Evolutionary conservation across 257 asterid genomes (phyloP).

Genomic region (Striga asiatica): DNA sequence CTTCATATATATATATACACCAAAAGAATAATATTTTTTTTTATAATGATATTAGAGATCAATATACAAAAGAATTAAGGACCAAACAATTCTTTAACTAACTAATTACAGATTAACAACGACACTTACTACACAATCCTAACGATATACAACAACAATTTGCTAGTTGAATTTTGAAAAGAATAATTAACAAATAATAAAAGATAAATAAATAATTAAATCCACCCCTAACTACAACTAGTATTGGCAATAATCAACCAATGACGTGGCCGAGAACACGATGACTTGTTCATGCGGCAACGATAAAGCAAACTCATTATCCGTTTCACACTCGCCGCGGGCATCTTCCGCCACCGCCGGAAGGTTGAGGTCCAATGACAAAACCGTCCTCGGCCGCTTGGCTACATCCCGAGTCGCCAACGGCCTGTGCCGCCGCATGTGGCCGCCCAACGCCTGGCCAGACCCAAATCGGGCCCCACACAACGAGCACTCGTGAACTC

Average conservation of each 20-base stretch:
- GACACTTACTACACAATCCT: background rate
- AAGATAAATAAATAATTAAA: background rate
- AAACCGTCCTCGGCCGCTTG: constrained; percentile 30
- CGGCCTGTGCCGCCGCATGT: constrained; percentile 79
- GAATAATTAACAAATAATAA: background rate
- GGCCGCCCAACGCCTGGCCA: constrained; percentile 82
- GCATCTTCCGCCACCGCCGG: constrained; percentile 58
- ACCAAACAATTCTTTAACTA: too few relatives aligned
- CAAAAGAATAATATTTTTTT: too few relatives aligned
- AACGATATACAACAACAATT: background rate
- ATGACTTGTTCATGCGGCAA: constrained; percentile 38
- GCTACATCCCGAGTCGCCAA: constrained; percentile 14
- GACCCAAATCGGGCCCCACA: constrained; percentile 66
- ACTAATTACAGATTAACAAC: too few relatives aligned
- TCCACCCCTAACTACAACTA: constrained; percentile 21
- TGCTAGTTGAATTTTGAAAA: background rate
- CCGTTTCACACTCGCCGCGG: too few relatives aligned
- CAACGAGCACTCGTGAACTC: constrained; percentile 60
- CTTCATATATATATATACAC: too few relatives aligned
- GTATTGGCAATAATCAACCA: constrained; percentile 66
- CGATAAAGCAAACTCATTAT: too few relatives aligned
- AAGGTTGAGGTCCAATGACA: constrained; percentile 64
- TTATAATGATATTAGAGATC: too few relatives aligned
- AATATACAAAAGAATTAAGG: too few relatives aligned
- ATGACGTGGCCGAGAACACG: constrained; percentile 45